phyloP scores from a whole-genome alignment of 352 stramenopile species.

The Pythium aquatile region DNA sequence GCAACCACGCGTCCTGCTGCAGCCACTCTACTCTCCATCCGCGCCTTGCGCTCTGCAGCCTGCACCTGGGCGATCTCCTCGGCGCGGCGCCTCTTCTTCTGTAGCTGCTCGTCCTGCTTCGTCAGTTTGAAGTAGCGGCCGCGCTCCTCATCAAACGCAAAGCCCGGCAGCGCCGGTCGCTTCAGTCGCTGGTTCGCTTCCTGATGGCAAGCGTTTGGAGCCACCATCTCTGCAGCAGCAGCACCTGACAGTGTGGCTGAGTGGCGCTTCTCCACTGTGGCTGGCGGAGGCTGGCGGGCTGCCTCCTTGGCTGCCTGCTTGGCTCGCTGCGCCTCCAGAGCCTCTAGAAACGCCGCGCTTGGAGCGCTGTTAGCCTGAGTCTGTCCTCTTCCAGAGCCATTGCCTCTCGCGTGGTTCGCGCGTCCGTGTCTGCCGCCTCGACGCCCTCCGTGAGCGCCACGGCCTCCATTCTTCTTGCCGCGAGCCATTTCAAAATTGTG shows the following conservation, averaged over 20 bases:
- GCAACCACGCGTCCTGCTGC: neutral
- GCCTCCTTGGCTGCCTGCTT: slow-evolving; percentile 22
- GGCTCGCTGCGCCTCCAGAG: slow-evolving; percentile 54
- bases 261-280: neutral
- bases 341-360: slow-evolving; percentile 49
- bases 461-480: slow-evolving; percentile 7
- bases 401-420: neutral
- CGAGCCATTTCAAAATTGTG: slow-evolving; percentile 4
- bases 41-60: neutral
- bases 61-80: neutral
- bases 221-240: neutral
- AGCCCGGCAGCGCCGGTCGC: slow-evolving; percentile 39
- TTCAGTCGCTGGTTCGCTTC: neutral
- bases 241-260: neutral
- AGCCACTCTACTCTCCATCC: neutral
- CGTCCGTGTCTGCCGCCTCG: neutral
- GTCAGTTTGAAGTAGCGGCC: slow-evolving; percentile 52
- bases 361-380: slow-evolving; percentile 1
- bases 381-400: slow-evolving; percentile 18
- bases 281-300: neutral
- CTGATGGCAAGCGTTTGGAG: neutral
- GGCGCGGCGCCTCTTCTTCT: slow-evolving; percentile 26
- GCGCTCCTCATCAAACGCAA: slow-evolving; percentile 58
- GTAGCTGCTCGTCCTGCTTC: slow-evolving; percentile 21
- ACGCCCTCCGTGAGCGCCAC: neutral